These are phyloP conservation scores for Metarhizium album DNA, from an alignment of 2,329 filamentous ascomycete species.

Conservation along the genomic window DNA sequence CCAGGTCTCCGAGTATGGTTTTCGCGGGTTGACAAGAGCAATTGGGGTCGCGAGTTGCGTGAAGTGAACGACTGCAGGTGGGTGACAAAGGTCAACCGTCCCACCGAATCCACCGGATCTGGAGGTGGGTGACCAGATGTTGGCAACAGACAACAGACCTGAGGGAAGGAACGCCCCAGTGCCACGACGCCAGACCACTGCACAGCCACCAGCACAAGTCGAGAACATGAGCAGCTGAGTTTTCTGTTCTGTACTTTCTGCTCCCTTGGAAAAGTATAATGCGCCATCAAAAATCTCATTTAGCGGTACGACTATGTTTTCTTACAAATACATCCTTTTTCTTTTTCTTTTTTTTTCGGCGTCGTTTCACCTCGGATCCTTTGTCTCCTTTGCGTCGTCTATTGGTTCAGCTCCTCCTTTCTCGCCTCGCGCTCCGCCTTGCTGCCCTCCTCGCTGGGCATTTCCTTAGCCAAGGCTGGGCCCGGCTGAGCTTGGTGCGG, in stretches of 20 bases:
- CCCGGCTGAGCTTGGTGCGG: conserved; percentile 46
- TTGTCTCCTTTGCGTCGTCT: not conserved
- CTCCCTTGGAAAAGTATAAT: too few relatives aligned
- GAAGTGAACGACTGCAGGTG: not conserved
- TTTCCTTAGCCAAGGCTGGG: conserved; percentile 42
- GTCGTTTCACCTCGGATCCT: too few relatives aligned
- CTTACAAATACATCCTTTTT: too few relatives aligned
- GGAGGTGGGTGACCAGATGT: not conserved
- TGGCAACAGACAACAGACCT: too few relatives aligned
- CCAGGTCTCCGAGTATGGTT: too few relatives aligned
- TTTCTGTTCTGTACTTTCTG: too few relatives aligned
- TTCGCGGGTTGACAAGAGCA: not conserved
- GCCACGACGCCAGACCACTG: not conserved
- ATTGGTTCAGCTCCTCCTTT: conserved; percentile 51
- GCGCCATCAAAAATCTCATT: too few relatives aligned
- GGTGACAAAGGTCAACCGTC: not conserved
- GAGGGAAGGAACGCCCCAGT: not conserved
- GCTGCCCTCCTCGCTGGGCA: conserved; percentile 46
- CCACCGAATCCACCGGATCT: too few relatives aligned
- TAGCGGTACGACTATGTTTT: too few relatives aligned
- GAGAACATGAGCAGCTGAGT: too few relatives aligned
- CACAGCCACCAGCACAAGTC: not conserved
- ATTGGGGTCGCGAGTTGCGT: not conserved
- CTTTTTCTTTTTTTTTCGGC: too few relatives aligned
- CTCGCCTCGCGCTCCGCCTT: conserved; percentile 59